Evolutionary conservation across 2,329 filamentous ascomycete species (phyloP), one percentile per base, ranked within the genome.

Genomic region (Phialocephala sp.): DNA sequence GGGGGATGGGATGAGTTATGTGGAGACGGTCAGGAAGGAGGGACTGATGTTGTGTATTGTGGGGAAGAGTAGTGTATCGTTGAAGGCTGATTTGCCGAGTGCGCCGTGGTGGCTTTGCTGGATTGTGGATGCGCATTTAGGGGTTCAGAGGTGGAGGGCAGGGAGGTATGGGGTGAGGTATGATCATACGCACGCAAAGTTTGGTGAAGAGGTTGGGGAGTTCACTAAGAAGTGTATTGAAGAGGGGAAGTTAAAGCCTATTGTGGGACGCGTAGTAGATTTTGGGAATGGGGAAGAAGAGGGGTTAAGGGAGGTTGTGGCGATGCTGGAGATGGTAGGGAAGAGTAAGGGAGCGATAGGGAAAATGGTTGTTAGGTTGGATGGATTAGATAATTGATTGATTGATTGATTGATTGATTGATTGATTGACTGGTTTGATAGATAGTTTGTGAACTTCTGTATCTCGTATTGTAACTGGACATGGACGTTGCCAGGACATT

Each of bases 31-130:
- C 72, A 73, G 74, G 35, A 74, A 71, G 6, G 67, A 71, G 74
- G 66, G 73, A 14, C 76, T 80, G 36, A 60, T 80, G 2, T 77
- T 78, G 22, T 75, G 79, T 41, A 72, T 78, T 18, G 79, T 76
- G 0, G 54, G 72, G 6, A 78, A 79, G 1, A 79, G 77, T 1
- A 78, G 76, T 2, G 67, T 60, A 14, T 69, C 72, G 43, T 72
- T 79, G 22, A 76, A 77, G 63, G 50, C 69, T 12, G 68, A 74
- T 55, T 69, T 70, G 4, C 70, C 72, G 1, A 65, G 60, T 0
- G 52, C 78, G 14, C 73, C 77, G 0, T 37, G n/a, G 11, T 57
- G 54, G 54, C n/a, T 57, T 18, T 36, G 32, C 14, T 64, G 72
- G 22, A 20, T 71, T n/a, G 45, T 64, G 1, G 75, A 80, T 62